Percentiles rank a stretch among this genome's conserved stretches.
Evolutionary conservation across 1,284 basidiomycete genomes (phyloP).

Genomic region (Dichomitus squalens): DNA sequence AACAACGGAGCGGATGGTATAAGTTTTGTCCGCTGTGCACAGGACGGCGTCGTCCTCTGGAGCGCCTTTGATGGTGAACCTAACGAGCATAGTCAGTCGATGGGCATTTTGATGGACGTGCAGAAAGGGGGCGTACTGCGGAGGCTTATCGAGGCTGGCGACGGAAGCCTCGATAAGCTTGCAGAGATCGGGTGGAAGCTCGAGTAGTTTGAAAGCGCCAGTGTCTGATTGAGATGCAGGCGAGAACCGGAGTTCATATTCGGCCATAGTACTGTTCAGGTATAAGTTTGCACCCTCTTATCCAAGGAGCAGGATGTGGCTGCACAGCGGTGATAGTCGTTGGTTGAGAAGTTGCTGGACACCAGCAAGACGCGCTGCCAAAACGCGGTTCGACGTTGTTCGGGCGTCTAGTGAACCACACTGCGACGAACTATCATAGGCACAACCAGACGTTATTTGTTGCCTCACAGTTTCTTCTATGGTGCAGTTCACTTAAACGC

Average conservation of each 20-base stretch:
- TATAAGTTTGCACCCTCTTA: no score
- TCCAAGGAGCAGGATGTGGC: no score
- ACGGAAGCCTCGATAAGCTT: constrained; percentile 39
- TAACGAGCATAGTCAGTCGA: constrained; percentile 30
- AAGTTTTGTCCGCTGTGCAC: constrained; percentile 81
- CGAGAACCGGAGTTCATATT: constrained; percentile 58
- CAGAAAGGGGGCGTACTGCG: constrained; percentile 17
- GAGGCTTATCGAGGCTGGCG: constrained; percentile 2
- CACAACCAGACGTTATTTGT: no score
- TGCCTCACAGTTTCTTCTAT: no score
- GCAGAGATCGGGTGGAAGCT: constrained; percentile 66
- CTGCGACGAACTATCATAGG: no score
- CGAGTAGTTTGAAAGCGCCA: constrained; percentile 64
- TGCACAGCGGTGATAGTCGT: no score
- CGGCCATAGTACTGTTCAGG: no score
- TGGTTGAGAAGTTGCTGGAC: no score
- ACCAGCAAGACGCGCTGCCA: no score
- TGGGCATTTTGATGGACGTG: neutral
- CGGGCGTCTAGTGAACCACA: no score
- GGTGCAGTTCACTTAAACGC: no score
- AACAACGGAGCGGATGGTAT: constrained; percentile 76
- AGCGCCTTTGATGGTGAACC: constrained; percentile 80
- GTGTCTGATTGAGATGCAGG: constrained; percentile 45
- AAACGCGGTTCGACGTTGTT: no score
- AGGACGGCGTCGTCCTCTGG: constrained; percentile 85